phyloP scores from a whole-genome alignment of 495 filamentous ascomycete species.

The Daldinia decipiens region DNA sequence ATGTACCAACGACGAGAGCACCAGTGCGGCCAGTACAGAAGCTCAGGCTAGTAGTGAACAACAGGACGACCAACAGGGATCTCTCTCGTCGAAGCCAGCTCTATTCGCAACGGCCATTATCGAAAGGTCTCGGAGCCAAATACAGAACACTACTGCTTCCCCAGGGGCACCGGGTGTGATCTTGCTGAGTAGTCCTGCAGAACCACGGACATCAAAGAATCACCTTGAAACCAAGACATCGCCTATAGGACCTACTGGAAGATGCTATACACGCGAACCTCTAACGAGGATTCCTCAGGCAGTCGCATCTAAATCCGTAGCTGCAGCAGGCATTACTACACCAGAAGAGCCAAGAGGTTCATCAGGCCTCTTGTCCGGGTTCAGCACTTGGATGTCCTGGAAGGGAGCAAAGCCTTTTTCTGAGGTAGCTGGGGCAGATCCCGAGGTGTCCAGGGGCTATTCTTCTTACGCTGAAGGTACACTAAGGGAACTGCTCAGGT shows the following conservation, averaged over 20 bases:
- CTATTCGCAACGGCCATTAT: slow-evolving; percentile 61
- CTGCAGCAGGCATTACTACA: slow-evolving; percentile 4
- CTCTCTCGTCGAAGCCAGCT: slow-evolving; percentile 53
- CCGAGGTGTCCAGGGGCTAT: not conserved
- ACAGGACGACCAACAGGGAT: slow-evolving; percentile 25
- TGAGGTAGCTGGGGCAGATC: too few species aligned
- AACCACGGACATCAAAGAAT: slow-evolving; percentile 28
- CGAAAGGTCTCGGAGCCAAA: slow-evolving; percentile 45
- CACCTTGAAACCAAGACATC: slow-evolving; percentile 34
- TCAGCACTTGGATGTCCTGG: slow-evolving; percentile 29
- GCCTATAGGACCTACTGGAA: not conserved
- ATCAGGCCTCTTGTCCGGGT: slow-evolving; percentile 11
- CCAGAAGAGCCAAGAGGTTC: slow-evolving; percentile 15
- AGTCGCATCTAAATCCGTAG: slow-evolving; percentile 13
- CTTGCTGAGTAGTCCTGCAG: slow-evolving; percentile 18
- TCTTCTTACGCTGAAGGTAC: slow-evolving; percentile 28
- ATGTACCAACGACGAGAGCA: slow-evolving; percentile 44
- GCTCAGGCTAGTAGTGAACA: slow-evolving; percentile 39
- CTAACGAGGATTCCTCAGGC: slow-evolving; percentile 13
- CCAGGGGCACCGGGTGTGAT: not conserved
- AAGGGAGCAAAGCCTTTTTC: slow-evolving; percentile 1
- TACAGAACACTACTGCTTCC: slow-evolving; percentile 12
- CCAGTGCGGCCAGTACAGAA: slow-evolving; percentile 31
- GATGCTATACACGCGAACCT: slow-evolving; percentile 20
- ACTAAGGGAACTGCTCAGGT: slow-evolving; percentile 23